These are phyloP conservation scores for Dimocarpus longan DNA, from an alignment of 345 rosid species.

Conservation along the genomic window DNA sequence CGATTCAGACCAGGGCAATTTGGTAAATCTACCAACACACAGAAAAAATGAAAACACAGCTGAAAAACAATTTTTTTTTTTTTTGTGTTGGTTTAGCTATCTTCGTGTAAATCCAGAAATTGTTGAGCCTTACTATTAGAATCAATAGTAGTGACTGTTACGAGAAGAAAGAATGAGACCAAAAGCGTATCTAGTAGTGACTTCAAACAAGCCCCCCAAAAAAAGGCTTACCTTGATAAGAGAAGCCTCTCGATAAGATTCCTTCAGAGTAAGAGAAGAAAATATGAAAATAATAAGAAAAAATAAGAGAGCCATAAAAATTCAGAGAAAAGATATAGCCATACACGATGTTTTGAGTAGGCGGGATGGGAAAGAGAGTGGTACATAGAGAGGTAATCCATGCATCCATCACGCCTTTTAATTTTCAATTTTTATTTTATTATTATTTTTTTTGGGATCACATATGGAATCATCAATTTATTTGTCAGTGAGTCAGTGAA, in stretches of 20 bases:
- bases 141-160: slow-evolving; percentile 68
- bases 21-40: no score
- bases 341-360: no score
- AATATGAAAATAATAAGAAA: background rate
- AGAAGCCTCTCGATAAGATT: slow-evolving; percentile 87
- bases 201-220: background rate
- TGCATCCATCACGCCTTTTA: no score
- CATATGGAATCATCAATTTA: no score
- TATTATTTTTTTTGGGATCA: no score
- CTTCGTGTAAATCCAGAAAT: slow-evolving; percentile 60
- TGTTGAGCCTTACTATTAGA: slow-evolving; percentile 69
- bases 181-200: background rate
- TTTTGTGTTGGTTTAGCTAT: slow-evolving; percentile 31
- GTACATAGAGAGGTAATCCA: no score
- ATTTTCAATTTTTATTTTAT: no score
- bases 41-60: background rate
- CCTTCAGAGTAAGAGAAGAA: slow-evolving; percentile 41
- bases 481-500: no score
- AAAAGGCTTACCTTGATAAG: slow-evolving; percentile 64
- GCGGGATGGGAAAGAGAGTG: no score
- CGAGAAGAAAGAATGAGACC: slow-evolving; percentile 5
- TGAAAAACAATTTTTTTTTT: no score
- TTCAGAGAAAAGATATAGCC: slow-evolving; percentile 50
- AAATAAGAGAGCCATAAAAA: slow-evolving; percentile 51
- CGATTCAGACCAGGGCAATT: no score